A percentile compares a stretch with the other conserved stretches of the same genome.
Conservation (phyloP, 148 eudicot genomes). For the Rhododendron simsii region DNA sequence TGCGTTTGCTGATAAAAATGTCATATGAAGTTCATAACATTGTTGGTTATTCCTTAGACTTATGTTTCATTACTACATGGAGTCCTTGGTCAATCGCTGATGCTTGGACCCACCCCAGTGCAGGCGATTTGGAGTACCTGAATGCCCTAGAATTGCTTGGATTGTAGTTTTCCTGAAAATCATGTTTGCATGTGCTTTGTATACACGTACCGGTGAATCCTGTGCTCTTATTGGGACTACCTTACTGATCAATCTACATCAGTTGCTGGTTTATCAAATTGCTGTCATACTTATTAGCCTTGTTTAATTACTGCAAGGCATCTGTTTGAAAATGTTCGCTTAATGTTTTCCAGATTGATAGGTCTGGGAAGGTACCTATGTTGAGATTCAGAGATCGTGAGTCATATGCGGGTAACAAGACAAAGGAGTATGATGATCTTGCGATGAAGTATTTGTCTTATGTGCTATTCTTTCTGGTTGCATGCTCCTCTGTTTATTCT, state of each 20-base stretch:
- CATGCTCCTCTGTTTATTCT: conserved; percentile 78
- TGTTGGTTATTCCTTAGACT: background rate
- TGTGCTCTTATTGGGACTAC: background rate
- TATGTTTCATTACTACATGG: background rate
- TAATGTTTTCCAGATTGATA: conserved; percentile 57
- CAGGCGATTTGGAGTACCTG: background rate
- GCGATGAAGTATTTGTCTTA: conserved; percentile 97
- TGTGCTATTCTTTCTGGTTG: conserved; percentile 76
- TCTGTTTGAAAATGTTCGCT: background rate
- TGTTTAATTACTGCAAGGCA: background rate
- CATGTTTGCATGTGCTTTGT: background rate
- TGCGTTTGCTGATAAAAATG: background rate
- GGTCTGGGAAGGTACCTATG: conserved; percentile 78
- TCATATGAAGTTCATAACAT: background rate
- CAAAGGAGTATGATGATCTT: conserved; percentile 96
- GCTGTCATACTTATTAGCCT: background rate
- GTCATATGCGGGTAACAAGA: conserved; percentile 84
- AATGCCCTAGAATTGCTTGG: background rate
- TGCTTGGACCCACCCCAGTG: background rate
- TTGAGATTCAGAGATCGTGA: conserved; percentile 91
- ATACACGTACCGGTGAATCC: background rate
- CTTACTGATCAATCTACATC: background rate
- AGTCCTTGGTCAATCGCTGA: background rate
- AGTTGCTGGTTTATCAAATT: background rate
- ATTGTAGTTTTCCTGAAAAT: background rate